Conservation (phyloP, 2,329 filamentous ascomycete species). For the Claviceps paspali region DNA sequence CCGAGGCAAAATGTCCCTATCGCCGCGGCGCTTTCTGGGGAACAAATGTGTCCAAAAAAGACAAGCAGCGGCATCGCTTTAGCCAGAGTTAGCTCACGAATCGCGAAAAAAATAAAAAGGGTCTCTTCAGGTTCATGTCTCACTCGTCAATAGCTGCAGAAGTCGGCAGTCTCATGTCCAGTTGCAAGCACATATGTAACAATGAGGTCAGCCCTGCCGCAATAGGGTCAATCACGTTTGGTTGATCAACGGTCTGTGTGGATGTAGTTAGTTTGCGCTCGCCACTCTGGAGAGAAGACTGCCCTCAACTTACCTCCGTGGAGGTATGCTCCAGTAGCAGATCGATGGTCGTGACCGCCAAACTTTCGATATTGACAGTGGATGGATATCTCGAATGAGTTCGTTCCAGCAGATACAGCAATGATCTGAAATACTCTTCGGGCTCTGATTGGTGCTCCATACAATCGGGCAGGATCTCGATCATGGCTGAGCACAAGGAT, state of each 20-base stretch:
- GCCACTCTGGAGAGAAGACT: conserved; percentile 1
- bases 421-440: conserved; percentile 29
- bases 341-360: conserved; percentile 17
- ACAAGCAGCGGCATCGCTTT: conserved; percentile 18
- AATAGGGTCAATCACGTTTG: conserved; percentile 13
- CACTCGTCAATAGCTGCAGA: conserved; percentile 14
- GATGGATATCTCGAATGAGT: conserved; percentile 8
- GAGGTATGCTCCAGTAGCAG: conserved; percentile 24
- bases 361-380: conserved; percentile 14
- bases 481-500: conserved; percentile 18
- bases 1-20: conserved; percentile 16
- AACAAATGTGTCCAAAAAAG: conserved; percentile 54
- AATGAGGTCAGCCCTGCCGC: conserved; percentile 16
- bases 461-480: conserved; percentile 19
- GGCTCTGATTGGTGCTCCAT: conserved; percentile 19
- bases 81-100: conserved; percentile 4
- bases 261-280: background rate
- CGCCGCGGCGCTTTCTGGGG: conserved; percentile 21
- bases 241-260: conserved; percentile 14
- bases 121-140: background rate
- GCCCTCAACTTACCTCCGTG: conserved; percentile 20
- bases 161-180: conserved; percentile 12
- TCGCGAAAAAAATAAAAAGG: background rate
- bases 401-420: conserved; percentile 8
- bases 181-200: conserved; percentile 16